phyloP scores from a whole-genome alignment of 1,284 basidiomycete species.

The Trametes sp. region DNA sequence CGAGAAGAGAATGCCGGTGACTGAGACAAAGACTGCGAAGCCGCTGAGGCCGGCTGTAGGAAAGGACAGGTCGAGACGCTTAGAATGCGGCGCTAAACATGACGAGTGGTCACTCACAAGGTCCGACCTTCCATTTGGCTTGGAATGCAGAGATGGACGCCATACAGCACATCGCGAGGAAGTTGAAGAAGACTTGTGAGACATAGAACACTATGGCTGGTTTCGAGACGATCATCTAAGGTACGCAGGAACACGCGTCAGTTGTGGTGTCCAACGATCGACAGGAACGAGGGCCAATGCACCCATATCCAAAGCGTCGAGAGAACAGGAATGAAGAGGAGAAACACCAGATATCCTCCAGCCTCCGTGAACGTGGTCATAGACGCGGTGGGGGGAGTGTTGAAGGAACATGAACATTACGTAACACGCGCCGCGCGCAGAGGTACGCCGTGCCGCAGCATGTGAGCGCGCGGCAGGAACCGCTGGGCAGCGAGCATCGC shows the following conservation, averaged over 20 bases:
- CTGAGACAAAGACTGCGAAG: slow-evolving; percentile 83
- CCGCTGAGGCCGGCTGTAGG: slow-evolving; percentile 80
- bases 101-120: slow-evolving; percentile 68
- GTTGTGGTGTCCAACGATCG: slow-evolving; percentile 17
- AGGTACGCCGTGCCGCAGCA: slow-evolving; percentile 13
- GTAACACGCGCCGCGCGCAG: slow-evolving; percentile 48
- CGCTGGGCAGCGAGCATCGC: slow-evolving; percentile 9
- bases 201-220: slow-evolving; percentile 77
- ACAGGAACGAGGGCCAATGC: slow-evolving; percentile 37
- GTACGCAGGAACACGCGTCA: slow-evolving; percentile 34
- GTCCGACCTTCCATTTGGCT: slow-evolving; percentile 80
- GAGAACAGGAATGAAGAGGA: slow-evolving; percentile 66
- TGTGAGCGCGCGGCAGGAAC: slow-evolving; percentile 11
- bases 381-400: slow-evolving; percentile 31
- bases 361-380: slow-evolving; percentile 49
- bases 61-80: slow-evolving; percentile 17
- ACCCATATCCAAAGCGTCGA: slow-evolving; percentile 75
- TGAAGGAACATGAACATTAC: slow-evolving; percentile 55
- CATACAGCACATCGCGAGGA: slow-evolving; percentile 88
- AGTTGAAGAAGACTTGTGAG: slow-evolving; percentile 87
- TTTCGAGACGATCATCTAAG: slow-evolving; percentile 85
- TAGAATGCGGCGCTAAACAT: neutral
- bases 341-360: slow-evolving; percentile 59
- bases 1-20: slow-evolving; percentile 75
- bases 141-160: slow-evolving; percentile 89